Evolutionary conservation across 768 basidiomycete genomes (phyloP).

Genomic region (Serendipita sp.): DNA sequence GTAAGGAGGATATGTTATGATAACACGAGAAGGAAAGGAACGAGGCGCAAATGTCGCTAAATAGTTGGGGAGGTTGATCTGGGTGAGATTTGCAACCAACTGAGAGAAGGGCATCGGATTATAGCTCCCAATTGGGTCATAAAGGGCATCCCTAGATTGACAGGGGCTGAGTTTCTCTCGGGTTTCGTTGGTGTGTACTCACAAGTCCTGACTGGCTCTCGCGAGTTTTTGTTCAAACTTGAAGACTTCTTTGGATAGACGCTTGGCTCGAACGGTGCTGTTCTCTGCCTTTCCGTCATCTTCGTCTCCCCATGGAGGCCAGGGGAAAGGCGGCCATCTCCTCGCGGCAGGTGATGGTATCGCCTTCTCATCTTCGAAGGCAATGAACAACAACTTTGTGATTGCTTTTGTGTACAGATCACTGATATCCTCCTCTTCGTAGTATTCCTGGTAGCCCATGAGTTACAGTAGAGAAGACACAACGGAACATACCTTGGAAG

Average conservation of each 20-base stretch:
- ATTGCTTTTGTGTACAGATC: slow-evolving; percentile 55
- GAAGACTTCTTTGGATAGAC: slow-evolving; percentile 56
- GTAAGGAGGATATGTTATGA: slow-evolving; percentile 73
- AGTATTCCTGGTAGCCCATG: slow-evolving; percentile 53
- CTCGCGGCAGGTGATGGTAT: slow-evolving; percentile 3
- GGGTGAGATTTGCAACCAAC: slow-evolving; percentile 49
- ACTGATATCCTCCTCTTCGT: slow-evolving; percentile 54
- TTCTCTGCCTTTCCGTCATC: slow-evolving; percentile 39
- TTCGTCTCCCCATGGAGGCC: slow-evolving; percentile 62
- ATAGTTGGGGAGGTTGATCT: slow-evolving; percentile 74
- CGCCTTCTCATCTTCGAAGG: slow-evolving; percentile 35
- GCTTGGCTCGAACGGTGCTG: slow-evolving; percentile 35
- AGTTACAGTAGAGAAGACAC: background rate
- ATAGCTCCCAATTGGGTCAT: slow-evolving; percentile 75
- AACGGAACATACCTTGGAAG: slow-evolving; percentile 47
- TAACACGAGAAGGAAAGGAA: slow-evolving; percentile 50
- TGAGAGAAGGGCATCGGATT: slow-evolving; percentile 63
- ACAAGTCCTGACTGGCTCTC: slow-evolving; percentile 65
- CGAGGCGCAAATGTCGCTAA: slow-evolving; percentile 73
- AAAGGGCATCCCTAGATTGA: slow-evolving; percentile 39
- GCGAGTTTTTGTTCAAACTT: slow-evolving; percentile 66
- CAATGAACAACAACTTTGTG: slow-evolving; percentile 42
- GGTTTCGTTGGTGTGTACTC: slow-evolving; percentile 15
- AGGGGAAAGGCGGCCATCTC: slow-evolving; percentile 15
- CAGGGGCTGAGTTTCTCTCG: background rate